Evolutionary conservation across 805 yeast species (phyloP), one percentile per base, ranked within the genome.

Genomic region (Henningerozyma blattae): DNA sequence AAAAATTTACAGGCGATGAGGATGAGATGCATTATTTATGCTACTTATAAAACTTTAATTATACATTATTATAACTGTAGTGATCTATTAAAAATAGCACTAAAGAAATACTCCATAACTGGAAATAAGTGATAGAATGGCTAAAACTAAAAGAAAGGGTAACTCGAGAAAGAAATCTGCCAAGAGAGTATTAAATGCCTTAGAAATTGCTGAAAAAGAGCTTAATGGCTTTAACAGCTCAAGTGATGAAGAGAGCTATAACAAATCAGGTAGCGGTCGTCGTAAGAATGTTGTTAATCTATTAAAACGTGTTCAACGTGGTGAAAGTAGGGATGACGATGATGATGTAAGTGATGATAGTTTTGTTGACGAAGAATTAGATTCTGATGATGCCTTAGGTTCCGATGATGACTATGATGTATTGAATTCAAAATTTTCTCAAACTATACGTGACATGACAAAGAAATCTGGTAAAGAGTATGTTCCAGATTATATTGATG

Each of bases 331-430:
- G 10, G 36, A 28, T 14, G 32, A 43, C 13, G 40, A 33, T 27
- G 45, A 39, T 16, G 47, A 49, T 18, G 59, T 49, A 15, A 51
- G 43, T 10, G 58, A 44, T 5, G 54, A 54, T 3, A 60, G 56
- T 17, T 61, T 72, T 41, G 72, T 64, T 31, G 81, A 75, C 46
- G 82, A 75, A 48, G 82, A 81, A 39, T 62, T 81, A 30, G 84
- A 79, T 46, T 83, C 94, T 1, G 95, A 86, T 54, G 95, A 81
- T 46, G 95, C 94, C 0, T 58, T 83, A 38, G 94, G 91, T 1
- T 77, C 91, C 0, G 93, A 71, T 37, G 87, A 80, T 44, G 84
- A 75, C 34, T 72, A 68, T 38, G 83, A 75, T 35, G 69, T 65
- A 6, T 56, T 77, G 45, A 69, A 72, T 53, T 72, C 82, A 20